Percentiles rank a stretch among this genome's conserved stretches.
phyloP scores from a whole-genome alignment of 768 basidiomycete species.

The Cantharellus cinnabarinus region DNA sequence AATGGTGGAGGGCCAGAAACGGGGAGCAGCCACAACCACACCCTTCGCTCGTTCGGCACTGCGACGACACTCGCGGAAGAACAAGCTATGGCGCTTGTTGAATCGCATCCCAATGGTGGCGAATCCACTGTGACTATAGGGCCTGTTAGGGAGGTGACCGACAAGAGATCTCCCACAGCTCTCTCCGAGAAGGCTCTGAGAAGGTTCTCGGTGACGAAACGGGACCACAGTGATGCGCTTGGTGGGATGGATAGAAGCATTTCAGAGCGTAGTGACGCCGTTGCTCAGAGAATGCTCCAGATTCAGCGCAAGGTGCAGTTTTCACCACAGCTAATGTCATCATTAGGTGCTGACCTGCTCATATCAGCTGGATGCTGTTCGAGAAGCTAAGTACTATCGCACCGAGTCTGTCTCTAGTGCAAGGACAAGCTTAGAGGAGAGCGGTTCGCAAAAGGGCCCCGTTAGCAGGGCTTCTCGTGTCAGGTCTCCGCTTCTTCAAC shows the following conservation, averaged over 20 bases:
- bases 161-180: conserved; percentile 21
- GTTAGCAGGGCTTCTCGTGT: too few species aligned
- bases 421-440: too few species aligned
- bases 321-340: too few species aligned
- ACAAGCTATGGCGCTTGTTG: conserved; percentile 2
- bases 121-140: conserved; percentile 8
- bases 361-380: too few species aligned
- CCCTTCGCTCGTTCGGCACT: conserved; percentile 52
- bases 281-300: conserved; percentile 68
- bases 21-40: conserved; percentile 34
- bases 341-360: too few species aligned
- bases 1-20: conserved; percentile 6
- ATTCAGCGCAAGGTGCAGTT: conserved; percentile 69
- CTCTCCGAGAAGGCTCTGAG: conserved; percentile 20
- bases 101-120: conserved; percentile 17
- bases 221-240: conserved; percentile 35
- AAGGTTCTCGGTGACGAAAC: conserved; percentile 41
- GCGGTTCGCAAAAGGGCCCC: too few species aligned
- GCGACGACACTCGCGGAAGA: conserved; percentile 60
- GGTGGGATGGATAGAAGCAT: conserved; percentile 73
- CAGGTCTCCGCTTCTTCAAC: too few species aligned
- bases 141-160: neutral
- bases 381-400: too few species aligned
- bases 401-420: too few species aligned
- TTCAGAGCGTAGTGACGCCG: conserved; percentile 65